These are phyloP conservation scores for Malbranchea zuffiana DNA, from an alignment of 2,329 filamentous ascomycete genomes.

Conservation along the genomic window DNA sequence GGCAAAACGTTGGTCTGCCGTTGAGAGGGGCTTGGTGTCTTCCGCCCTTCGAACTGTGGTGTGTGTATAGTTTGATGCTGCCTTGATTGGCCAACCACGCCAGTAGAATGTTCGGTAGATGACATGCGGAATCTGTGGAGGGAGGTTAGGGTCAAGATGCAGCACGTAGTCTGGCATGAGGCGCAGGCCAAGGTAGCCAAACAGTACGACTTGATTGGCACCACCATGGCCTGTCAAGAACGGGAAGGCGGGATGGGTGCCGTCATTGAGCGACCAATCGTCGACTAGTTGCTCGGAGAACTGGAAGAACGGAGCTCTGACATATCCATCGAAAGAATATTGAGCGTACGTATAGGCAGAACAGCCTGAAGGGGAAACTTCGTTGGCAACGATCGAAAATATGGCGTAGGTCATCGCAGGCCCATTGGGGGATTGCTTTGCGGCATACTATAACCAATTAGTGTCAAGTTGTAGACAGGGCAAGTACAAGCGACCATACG, in stretches of 20 bases:
- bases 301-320: conserved; percentile 57
- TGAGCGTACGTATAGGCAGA: conserved; percentile 57
- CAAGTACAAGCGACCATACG: conserved; percentile 22
- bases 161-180: conserved; percentile 48
- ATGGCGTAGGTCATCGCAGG: conserved; percentile 65
- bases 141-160: conserved; percentile 53
- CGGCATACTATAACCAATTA: conserved; percentile 43
- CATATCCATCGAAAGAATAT: conserved; percentile 53
- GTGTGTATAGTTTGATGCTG: conserved; percentile 52
- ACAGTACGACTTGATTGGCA: conserved; percentile 55
- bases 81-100: conserved; percentile 53
- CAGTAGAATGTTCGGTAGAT: conserved; percentile 55
- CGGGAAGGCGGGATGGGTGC: conserved; percentile 57
- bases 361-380: conserved; percentile 55
- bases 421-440: conserved; percentile 55
- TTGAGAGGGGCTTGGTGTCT: conserved; percentile 35
- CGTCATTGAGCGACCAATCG: conserved; percentile 49
- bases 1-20: conserved; percentile 45
- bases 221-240: conserved; percentile 63
- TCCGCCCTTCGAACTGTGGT: conserved; percentile 49
- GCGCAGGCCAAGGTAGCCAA: conserved; percentile 56
- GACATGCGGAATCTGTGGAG: conserved; percentile 52
- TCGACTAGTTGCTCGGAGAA: conserved; percentile 60
- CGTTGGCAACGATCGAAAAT: conserved; percentile 56
- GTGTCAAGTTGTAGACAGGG: conserved; percentile 1